Evolutionary conservation across 371 early-diverging fungal genomes (phyloP), one percentile per base, ranked within the genome.

Genomic region (Haplosporangium sp.): DNA sequence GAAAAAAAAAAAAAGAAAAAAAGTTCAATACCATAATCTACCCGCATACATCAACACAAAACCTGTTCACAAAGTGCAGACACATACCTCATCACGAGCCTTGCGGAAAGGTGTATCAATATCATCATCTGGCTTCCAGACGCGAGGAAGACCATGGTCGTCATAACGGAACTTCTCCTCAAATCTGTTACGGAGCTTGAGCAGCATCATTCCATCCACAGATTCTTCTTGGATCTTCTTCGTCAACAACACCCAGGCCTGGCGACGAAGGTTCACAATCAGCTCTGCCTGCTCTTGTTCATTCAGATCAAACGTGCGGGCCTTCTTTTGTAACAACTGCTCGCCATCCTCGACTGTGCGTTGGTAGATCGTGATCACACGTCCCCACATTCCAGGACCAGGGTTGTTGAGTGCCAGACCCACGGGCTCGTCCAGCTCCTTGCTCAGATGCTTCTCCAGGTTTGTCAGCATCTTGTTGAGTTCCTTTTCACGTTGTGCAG

Each of bases 61-160:
- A 50, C 50, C 50, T 3, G 18, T 18, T 16, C 10, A 50, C 14
- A 50, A 16, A 50, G 20, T 18, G 20, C 5, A 9, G 20, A 9
- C 16, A 6, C 70, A 66, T 83, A 84, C 89, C 64, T 87, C 87
- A 23, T 92, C 89, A 59, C 87, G 88, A n/a, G 97, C 95, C 40
- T 74, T 74, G 47, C 87, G 87, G 83, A 95, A 99, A 59, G 87
- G 87, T 29, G 84, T 81, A 72, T 99, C 98, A 54, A 99, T 97
- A 82, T 97, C 95, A 82, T 98, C 98, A 29, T 89, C 89, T 8
- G 96, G 95, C 63, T 90, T 92, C 98, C 98, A 99, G n/a, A 99
- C 94, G 37, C 95, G 86, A 11, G 99, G 99, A 36, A 98, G 80
- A 13, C 98, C 98, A 23, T 90, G 83, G 5, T 92, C 94, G 66